Percentiles rank a stretch among this genome's conserved stretches.
phyloP scores from a whole-genome alignment of 305 asterid species.

The Fraxinus sp. region DNA sequence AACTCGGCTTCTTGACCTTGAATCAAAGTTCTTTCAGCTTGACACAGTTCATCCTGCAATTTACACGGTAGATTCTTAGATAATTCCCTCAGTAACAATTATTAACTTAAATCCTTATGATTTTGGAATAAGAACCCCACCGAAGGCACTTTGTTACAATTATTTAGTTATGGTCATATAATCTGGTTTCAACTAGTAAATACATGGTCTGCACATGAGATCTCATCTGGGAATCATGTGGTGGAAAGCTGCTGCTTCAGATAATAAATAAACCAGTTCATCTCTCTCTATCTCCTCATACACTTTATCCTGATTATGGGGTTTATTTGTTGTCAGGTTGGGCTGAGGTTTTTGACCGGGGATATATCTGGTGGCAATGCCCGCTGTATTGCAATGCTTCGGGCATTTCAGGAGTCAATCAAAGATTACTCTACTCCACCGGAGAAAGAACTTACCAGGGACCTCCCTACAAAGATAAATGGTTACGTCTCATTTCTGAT shows the following conservation, averaged over 20 bases:
- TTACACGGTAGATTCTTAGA: conserved; percentile 49
- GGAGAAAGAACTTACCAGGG: conserved; percentile 67
- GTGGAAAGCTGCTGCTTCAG: background rate
- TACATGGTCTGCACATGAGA: background rate
- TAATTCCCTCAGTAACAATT: conserved; percentile 7
- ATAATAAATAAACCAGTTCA: background rate
- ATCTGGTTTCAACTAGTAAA: background rate
- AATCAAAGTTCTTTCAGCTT: conserved; percentile 71
- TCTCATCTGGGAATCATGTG: background rate
- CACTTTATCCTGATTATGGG: background rate
- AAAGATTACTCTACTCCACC: conserved; percentile 73
- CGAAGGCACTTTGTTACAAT: background rate
- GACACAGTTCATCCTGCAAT: conserved; percentile 81
- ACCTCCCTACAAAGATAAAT: conserved; percentile 69
- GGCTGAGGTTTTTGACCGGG: conserved; percentile 75
- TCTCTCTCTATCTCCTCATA: background rate
- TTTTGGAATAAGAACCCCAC: background rate
- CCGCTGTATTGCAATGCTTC: conserved; percentile 91
- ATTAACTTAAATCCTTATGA: background rate
- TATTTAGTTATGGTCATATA: background rate
- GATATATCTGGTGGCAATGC: conserved; percentile 90
- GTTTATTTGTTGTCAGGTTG: conserved; percentile 53
- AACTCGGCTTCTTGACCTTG: conserved; percentile 60
- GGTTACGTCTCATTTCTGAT: conserved; percentile 65
- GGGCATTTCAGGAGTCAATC: conserved; percentile 75